Evolutionary conservation across 805 yeast species (phyloP).

Genomic region (Candida ficus): DNA sequence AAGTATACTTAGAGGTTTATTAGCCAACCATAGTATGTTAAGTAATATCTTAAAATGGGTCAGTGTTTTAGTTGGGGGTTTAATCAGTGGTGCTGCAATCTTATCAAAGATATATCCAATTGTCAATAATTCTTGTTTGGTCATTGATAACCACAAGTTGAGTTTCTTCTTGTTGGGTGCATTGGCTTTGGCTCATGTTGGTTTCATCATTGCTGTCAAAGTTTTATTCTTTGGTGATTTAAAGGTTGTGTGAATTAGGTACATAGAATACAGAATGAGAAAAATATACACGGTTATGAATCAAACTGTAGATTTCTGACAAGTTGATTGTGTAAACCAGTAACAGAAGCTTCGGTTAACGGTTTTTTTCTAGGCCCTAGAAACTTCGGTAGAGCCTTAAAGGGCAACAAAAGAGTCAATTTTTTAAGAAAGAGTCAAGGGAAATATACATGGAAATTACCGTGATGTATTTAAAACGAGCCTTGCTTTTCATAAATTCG

Average conservation of each 20-base stretch:
- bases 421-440: too few species aligned
- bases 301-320: too few species aligned
- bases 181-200: conserved; percentile 45
- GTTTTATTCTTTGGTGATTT: conserved; percentile 53
- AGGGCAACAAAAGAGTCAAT: too few species aligned
- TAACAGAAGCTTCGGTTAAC: too few species aligned
- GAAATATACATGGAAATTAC: too few species aligned
- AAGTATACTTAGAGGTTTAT: conserved; percentile 51
- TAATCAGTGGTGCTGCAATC: conserved; percentile 54
- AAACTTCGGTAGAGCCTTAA: too few species aligned
- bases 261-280: background rate
- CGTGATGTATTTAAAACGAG: too few species aligned
- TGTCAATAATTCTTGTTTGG: conserved; percentile 28
- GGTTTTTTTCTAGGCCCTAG: too few species aligned
- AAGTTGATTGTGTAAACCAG: too few species aligned
- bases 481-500: too few species aligned
- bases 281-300: too few species aligned
- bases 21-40: conserved; percentile 39
- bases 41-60: conserved; percentile 56
- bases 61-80: conserved; percentile 54
- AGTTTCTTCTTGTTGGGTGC: conserved; percentile 33
- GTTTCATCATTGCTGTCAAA: conserved; percentile 60
- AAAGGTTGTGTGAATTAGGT: conserved; percentile 17
- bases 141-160: conserved; percentile 33
- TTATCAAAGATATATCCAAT: conserved; percentile 40